Base-by-base conservation (phyloP, 2,329 filamentous ascomycete species). In the Thermochaetoides dissita region DNA sequence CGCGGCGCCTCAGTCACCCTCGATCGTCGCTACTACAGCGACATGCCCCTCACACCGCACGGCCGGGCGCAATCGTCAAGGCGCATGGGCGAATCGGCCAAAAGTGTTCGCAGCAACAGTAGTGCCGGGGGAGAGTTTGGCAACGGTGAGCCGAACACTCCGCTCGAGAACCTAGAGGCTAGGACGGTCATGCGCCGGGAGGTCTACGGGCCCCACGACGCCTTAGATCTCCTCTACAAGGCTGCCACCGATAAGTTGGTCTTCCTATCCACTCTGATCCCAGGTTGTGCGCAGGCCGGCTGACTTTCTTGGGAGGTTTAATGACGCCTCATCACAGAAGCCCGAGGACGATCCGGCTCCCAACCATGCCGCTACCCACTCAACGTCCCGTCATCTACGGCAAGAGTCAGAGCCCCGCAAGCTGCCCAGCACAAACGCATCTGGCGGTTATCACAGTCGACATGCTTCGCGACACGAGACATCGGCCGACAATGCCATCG, bases 191-290 rank as follows among this genome's bases (percentile, higher is more conserved):
- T 81, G 76, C 65, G 76, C 30, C 68, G 65, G 42, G 83, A 85
- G 51, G 79, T 96, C 36, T 94, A 88, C 60, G 88, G 87, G 32
- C 87, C 85, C 3, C 88, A 94, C 56, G 89, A 96, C 65, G 89
- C 89, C 24, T 70, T 96, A 38, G 87, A 94, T 59, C 69, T 95
- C 44, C 71, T 96, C 10, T 93, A 93, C 57, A 88, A 94, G 63
- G 89, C 88, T 12, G 87, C 76, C 30, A 80, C 76, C 34, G 72
- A 79, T 57, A 75, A 68, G 56, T 58, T 36, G 43, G 55, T 55
- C 34, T 40, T 43, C 38, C 34, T 30, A 31, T 29, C 29, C 38
- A 17, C 34, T 24, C n/a, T 5, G 5, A 24, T 5, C 17, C 17
- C 11, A 28, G 3, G 8, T 32, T 28, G 1, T n/a, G 6, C 8